Evolutionary conservation across 2,329 filamentous ascomycete species (phyloP).

Genomic region (Trichoderma brevicompactum): DNA sequence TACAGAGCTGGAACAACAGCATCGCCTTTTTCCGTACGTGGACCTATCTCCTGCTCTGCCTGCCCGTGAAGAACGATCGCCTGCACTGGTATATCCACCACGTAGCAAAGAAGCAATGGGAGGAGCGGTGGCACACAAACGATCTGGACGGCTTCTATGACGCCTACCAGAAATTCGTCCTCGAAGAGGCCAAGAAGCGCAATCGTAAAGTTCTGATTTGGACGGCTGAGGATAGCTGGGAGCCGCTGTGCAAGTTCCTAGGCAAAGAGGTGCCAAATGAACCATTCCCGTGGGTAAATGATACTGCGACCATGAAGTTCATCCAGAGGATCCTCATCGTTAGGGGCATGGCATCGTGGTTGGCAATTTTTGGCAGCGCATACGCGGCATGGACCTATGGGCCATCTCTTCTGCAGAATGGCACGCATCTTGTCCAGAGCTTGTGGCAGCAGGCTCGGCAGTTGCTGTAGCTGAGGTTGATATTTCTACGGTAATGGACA

Average conservation of each 20-base stretch:
- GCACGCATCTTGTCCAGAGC: background rate
- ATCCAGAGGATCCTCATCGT: constrained; percentile 29
- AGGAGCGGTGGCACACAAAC: constrained; percentile 27
- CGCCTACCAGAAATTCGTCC: constrained; percentile 35
- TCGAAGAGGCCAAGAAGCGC: constrained; percentile 39
- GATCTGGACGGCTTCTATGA: constrained; percentile 32
- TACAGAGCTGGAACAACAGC: constrained; percentile 35
- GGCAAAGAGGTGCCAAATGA: constrained; percentile 41
- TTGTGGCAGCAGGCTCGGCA: background rate
- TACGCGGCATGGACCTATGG: constrained; percentile 28
- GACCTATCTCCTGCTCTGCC: constrained; percentile 35
- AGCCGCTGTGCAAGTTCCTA: constrained; percentile 48
- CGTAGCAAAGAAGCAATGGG: constrained; percentile 14
- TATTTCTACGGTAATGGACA: too few species aligned
- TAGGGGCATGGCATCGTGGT: constrained; percentile 31
- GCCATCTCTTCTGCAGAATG: constrained; percentile 23
- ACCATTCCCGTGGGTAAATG: constrained; percentile 43
- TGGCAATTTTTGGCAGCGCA: constrained; percentile 20
- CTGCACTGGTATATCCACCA: constrained; percentile 37
- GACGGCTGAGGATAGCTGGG: constrained; percentile 48
- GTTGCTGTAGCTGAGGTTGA: background rate
- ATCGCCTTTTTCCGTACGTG: constrained; percentile 39
- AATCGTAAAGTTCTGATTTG: constrained; percentile 37
- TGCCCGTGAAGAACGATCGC: constrained; percentile 39
- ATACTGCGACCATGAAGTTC: constrained; percentile 32